Base-by-base conservation (phyloP, 225 moss, liverwort and hornwort species). In the Antitrichia curtipendula region DNA sequence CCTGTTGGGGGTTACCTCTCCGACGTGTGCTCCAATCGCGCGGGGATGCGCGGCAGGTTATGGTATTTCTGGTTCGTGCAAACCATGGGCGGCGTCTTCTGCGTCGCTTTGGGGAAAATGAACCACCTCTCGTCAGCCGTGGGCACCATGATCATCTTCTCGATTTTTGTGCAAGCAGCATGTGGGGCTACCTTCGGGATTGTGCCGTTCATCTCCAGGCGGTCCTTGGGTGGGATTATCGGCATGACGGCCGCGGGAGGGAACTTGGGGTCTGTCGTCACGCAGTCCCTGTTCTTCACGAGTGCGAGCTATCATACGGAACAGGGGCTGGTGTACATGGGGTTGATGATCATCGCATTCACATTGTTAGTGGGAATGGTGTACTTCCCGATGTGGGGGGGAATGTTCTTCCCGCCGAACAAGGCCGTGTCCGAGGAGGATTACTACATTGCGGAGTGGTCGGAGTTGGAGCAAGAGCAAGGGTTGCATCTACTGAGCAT, bases 191-290 rank as follows among this genome's bases (percentile, higher is more conserved):
- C 95, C 1, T 95, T 96, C 64, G 97, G 97, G 1, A 86, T 97
- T 18, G 89, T 97, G 8, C 97, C 97, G 2, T 97, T 97, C 88
- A 91, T 96, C 18, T 97, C 97, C 3, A 86, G 97, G 10, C 79
- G 97, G 13, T 95, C 97, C 6, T 78, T 97, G 7, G 97, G 97
- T 7, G 91, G 95, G 2, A 93, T 96, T n/a, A 95, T 96, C 5
- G 96, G 97, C 2, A 80, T 93, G 61, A 95, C 94, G 3, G 96
- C 95, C 8, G 97, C 97, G 12, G 95, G 96, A 15, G 97, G 97
- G 2, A 97, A 96, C 59, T 16, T 97, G 21, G 97, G 97, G 1
- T 91, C 95, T 13, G 92, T 94, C 15, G 4, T 96, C 22, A 96
- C 96, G 6, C 95, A 93, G 56, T 22, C 93, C 7, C 38, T 94